Conservation (phyloP, 2,329 filamentous ascomycete genomes). For the Aureobasidium sp. region DNA sequence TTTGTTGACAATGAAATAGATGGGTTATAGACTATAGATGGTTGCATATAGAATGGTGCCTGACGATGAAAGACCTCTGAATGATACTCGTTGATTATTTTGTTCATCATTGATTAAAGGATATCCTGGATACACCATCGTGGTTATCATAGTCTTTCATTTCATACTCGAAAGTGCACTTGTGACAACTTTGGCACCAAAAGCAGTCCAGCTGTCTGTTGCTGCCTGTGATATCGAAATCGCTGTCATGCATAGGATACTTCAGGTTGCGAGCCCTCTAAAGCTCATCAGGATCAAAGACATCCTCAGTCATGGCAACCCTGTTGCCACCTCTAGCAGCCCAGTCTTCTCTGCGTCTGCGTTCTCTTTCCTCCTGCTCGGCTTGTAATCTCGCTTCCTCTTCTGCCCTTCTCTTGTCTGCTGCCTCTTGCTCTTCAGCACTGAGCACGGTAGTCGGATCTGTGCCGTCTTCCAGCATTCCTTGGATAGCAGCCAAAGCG, state of each 20-base stretch:
- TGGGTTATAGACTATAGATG: neutral
- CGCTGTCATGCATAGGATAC: neutral
- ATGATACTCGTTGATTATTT: too few species aligned
- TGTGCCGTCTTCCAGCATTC: conserved; percentile 51
- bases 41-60: too few species aligned
- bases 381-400: conserved; percentile 30
- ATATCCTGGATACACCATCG: too few species aligned
- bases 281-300: conserved; percentile 28
- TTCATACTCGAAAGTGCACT: too few species aligned
- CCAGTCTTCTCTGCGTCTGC: conserved; percentile 14
- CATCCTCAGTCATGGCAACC: conserved; percentile 17
- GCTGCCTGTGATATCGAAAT: too few species aligned
- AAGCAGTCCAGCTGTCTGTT: too few species aligned
- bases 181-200: too few species aligned
- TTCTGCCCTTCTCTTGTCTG: conserved; percentile 27
- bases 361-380: conserved; percentile 19
- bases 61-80: too few species aligned
- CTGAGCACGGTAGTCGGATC: conserved; percentile 46
- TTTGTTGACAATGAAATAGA: neutral
- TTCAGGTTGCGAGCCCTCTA: neutral
- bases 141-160: too few species aligned
- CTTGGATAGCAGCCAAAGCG: conserved; percentile 53
- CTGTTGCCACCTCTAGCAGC: conserved; percentile 15
- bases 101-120: too few species aligned
- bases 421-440: conserved; percentile 31